Percentiles rank a stretch among this genome's conserved stretches.
Evolutionary conservation across 257 asterid species (phyloP).

Genomic region (Solanum lycopersicoides): DNA sequence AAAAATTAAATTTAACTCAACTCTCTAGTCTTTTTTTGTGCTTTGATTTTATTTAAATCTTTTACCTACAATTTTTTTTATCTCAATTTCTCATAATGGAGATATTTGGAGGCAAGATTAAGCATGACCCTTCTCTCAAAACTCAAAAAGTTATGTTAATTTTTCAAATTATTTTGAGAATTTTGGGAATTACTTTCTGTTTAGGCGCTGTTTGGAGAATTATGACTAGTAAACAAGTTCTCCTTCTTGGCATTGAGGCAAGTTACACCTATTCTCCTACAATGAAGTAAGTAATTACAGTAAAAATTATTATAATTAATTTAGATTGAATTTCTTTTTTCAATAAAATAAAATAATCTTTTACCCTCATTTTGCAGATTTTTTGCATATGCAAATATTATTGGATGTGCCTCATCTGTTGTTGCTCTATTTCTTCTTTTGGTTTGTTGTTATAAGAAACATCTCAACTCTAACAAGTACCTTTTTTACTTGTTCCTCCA

Average conservation of each 20-base stretch:
- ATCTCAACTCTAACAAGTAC: slow-evolving; percentile 8
- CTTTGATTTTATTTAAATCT: not conserved
- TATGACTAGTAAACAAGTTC: slow-evolving; percentile 39
- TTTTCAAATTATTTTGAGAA: slow-evolving; percentile 31
- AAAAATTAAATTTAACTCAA: not conserved
- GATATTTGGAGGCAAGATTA: not conserved
- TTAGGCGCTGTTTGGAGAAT: slow-evolving; percentile 41
- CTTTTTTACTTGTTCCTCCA: slow-evolving; percentile 51
- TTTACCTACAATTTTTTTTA: not conserved
- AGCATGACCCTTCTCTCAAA: not conserved
- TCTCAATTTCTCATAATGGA: not conserved
- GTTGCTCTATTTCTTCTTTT: slow-evolving; percentile 20
- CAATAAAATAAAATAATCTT: not conserved
- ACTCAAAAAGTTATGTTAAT: slow-evolving; percentile 10
- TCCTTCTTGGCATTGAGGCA: slow-evolving; percentile 27
- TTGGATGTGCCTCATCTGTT: slow-evolving; percentile 24
- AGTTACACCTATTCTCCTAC: slow-evolving; percentile 52
- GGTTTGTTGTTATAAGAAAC: slow-evolving; percentile 12
- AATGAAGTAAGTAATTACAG: slow-evolving; percentile 25
- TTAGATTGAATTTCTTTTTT: not conserved
- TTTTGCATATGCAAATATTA: slow-evolving; percentile 43
- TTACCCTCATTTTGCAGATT: slow-evolving; percentile 25
- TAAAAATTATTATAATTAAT: not conserved
- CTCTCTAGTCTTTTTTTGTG: not conserved
- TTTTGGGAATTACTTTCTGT: slow-evolving; percentile 23